phyloP scores from a whole-genome alignment of 2,329 filamentous ascomycete genomes.

The Cladorrhinum sp. region DNA sequence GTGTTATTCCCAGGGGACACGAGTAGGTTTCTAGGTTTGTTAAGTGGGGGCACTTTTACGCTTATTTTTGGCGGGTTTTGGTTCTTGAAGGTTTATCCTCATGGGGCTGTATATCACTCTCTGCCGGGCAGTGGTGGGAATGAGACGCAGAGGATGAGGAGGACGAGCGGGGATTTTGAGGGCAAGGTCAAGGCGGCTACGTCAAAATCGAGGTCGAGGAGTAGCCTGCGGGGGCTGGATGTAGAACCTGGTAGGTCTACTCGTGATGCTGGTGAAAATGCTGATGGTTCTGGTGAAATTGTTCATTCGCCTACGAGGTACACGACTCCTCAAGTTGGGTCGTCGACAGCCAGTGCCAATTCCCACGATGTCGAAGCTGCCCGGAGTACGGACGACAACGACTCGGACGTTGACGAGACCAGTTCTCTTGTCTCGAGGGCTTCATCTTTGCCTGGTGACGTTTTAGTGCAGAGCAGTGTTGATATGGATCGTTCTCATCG shows the following conservation, averaged over 20 bases:
- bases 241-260: slow-evolving; percentile 70
- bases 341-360: slow-evolving; percentile 6
- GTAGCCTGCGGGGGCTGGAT: slow-evolving; percentile 22
- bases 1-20: slow-evolving; percentile 81
- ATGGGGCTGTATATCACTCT: slow-evolving; percentile 53
- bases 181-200: too few relatives aligned
- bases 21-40: slow-evolving; percentile 72
- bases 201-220: neutral
- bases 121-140: slow-evolving; percentile 41
- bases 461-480: slow-evolving; percentile 58
- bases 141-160: slow-evolving; percentile 40
- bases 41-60: slow-evolving; percentile 74
- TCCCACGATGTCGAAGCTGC: slow-evolving; percentile 30
- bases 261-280: slow-evolving; percentile 33
- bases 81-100: slow-evolving; percentile 74
- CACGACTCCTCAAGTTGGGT: slow-evolving; percentile 20
- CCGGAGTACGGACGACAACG: slow-evolving; percentile 25
- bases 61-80: slow-evolving; percentile 77
- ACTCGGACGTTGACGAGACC: slow-evolving; percentile 61
- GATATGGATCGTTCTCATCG: slow-evolving; percentile 72
- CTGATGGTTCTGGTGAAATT: slow-evolving; percentile 32
- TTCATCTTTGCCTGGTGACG: slow-evolving; percentile 50
- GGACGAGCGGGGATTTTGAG: slow-evolving; percentile 27
- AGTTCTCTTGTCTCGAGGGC: slow-evolving; percentile 74
- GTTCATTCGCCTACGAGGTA: slow-evolving; percentile 21